Evolutionary conservation across 2,329 filamentous ascomycete genomes (phyloP).

Genomic region (Biscogniauxia mediterranea): DNA sequence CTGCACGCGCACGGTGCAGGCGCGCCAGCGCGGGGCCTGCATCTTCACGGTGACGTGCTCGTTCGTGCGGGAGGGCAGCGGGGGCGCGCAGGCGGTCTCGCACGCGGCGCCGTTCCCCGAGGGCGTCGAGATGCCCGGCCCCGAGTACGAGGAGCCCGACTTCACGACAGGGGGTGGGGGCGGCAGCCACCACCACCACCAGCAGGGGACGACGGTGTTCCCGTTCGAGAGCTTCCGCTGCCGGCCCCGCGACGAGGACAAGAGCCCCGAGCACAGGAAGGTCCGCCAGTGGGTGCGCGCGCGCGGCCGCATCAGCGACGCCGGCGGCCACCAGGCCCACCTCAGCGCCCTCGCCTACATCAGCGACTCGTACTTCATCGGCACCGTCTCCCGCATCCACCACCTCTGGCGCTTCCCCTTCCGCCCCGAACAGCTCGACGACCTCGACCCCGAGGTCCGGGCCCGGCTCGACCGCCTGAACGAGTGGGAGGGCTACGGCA

Average conservation of each 20-base stretch:
- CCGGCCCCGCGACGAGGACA: slow-evolving; percentile 30
- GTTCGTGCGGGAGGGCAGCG: slow-evolving; percentile 69
- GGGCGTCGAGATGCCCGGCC: slow-evolving; percentile 36
- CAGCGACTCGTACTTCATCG: slow-evolving; percentile 90
- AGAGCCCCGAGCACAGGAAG: slow-evolving; percentile 60
- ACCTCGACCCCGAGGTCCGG: slow-evolving; percentile 42
- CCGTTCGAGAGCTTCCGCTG: slow-evolving; percentile 46
- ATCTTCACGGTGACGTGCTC: slow-evolving; percentile 97
- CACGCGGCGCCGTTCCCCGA: slow-evolving; percentile 64
- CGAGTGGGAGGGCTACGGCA: slow-evolving; percentile 44
- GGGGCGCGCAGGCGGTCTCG: slow-evolving; percentile 51
- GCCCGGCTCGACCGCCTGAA: slow-evolving; percentile 38
- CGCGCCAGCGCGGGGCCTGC: slow-evolving; percentile 78
- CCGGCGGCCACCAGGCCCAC: slow-evolving; percentile 76
- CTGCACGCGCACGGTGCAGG: slow-evolving; percentile 93
- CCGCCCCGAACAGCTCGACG: slow-evolving; percentile 51
- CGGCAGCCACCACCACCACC: too few species aligned
- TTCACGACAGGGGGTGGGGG: too few species aligned
- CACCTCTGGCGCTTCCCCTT: slow-evolving; percentile 72
- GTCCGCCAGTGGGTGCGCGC: slow-evolving; percentile 74
- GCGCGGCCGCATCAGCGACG: slow-evolving; percentile 68
- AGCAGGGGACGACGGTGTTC: slow-evolving; percentile 19
- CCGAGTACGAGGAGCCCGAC: slow-evolving; percentile 45
- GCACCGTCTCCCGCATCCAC: slow-evolving; percentile 79
- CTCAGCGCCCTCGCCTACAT: slow-evolving; percentile 89